Percentiles rank a stretch among this genome's conserved stretches.
Evolutionary conservation across 305 asterid genomes (phyloP).

Genomic region (Fraxinus angustifolia): DNA sequence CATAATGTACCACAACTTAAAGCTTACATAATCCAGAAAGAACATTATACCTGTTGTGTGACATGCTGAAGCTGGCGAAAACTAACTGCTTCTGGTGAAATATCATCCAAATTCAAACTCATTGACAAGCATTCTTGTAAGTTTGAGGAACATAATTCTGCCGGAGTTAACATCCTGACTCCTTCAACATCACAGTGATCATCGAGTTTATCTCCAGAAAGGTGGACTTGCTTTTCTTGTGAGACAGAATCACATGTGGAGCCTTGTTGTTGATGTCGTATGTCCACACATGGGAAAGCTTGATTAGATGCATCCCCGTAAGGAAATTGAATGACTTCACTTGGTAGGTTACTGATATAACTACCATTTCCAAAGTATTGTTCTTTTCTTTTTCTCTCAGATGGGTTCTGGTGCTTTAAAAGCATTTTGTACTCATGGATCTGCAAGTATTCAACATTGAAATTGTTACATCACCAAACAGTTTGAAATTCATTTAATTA

Average conservation of each 20-base stretch:
- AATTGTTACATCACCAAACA: slow-evolving; percentile 13
- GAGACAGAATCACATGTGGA: slow-evolving; percentile 28
- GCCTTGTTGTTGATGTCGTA: slow-evolving; percentile 32
- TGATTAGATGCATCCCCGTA: slow-evolving; percentile 36
- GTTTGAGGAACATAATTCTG: slow-evolving; percentile 45
- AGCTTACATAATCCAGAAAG: neutral
- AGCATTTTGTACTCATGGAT: slow-evolving; percentile 34
- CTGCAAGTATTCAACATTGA: slow-evolving; percentile 31
- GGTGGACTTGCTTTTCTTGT: slow-evolving; percentile 26
- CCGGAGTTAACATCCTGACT: slow-evolving; percentile 24
- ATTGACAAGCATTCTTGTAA: slow-evolving; percentile 40
- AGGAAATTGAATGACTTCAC: slow-evolving; percentile 31
- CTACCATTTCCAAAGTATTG: slow-evolving; percentile 33
- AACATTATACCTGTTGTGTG: slow-evolving; percentile 55
- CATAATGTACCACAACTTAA: neutral
- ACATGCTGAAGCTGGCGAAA: slow-evolving; percentile 74
- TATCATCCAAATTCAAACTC: slow-evolving; percentile 48
- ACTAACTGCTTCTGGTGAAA: slow-evolving; percentile 62
- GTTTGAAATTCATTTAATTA: slow-evolving; percentile 1
- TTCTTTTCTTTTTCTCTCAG: slow-evolving; percentile 31
- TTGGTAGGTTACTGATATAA: slow-evolving; percentile 25
- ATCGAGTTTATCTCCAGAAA: slow-evolving; percentile 26
- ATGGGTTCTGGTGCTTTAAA: slow-evolving; percentile 35
- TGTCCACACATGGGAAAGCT: slow-evolving; percentile 33
- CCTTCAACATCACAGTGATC: slow-evolving; percentile 37